Base-by-base conservation (phyloP, 1,284 basidiomycete species). In the Leccinum colubrinum region DNA sequence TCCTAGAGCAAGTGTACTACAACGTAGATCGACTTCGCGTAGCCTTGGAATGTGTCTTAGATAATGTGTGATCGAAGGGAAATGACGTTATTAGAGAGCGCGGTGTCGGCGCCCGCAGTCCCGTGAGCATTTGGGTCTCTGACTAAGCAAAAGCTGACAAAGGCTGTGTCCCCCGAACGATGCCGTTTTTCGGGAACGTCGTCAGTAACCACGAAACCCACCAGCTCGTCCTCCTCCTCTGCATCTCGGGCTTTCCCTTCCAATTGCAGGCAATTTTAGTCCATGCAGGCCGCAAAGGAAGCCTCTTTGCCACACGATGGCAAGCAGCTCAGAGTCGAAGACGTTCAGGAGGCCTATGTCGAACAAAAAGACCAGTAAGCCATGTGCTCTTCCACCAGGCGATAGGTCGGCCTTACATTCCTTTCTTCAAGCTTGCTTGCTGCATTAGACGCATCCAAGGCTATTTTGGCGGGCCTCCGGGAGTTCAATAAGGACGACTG, bases 401-500 rank as follows among this genome's bases (percentile, higher is more conserved):
- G 14, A 7, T 6, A 20, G 12, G 22, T 33, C 55, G 41, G 15
- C 35, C 55, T 69, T 56, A 67, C 54, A 30, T 55, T 25, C 14
- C 14, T 62, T 57, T 1, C 17, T 25, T 37, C 54, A 35, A 96
- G 94, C 53, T 80, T 97, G 59, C 81, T 93, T 30, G 79, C 80
- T 51, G 93, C 90, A 22, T 86, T 97, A 66, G 86, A 91, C 68
- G 80, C 85, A 0, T 88, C 93, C 35, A 85, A 86, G 69, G 73
- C 78, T 17, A 83, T 98, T 55, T 80, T 97, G 43, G 79, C 76
- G 59, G 89, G 91, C 67, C 78, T 98, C 35, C 86, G 86, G 63
- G 80, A 83, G 64, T 97, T 96, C 80, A 97, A 93, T 80, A 89
- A 88, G 76, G 83, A 88, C 55, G 83, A 91, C 66, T 97, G 94